A percentile compares a stretch with the other conserved stretches of the same genome.
phyloP scores from a whole-genome alignment of 306 rosid genomes.

The Inga leiocalycina region DNA sequence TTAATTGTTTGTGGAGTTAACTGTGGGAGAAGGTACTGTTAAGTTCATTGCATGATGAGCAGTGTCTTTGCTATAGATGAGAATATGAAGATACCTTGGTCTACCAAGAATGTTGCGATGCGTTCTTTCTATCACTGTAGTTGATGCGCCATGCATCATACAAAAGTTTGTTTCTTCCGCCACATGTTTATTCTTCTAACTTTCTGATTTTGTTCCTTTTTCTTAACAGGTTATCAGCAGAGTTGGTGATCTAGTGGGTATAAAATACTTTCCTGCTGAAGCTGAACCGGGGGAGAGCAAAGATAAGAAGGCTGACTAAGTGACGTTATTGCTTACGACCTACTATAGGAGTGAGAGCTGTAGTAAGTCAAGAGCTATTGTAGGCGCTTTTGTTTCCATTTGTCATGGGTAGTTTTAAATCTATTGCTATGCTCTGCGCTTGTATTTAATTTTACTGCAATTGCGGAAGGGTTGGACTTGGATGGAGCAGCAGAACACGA shows the following conservation, averaged over 20 bases:
- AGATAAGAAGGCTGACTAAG: conserved; percentile 33
- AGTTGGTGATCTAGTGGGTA: conserved; percentile 85
- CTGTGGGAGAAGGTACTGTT: conserved; percentile 3
- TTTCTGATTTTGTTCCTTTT: conserved; percentile 21
- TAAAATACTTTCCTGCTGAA: conserved; percentile 91
- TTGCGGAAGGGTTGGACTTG: conserved; percentile 25
- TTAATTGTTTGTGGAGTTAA: conserved; percentile 7
- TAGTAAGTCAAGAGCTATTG: conserved; percentile 1
- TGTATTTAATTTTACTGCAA: conserved; percentile 29
- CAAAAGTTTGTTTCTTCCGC: conserved; percentile 9
- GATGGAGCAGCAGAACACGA: conserved; percentile 30
- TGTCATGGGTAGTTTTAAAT: conserved; percentile 20
- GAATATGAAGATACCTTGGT: conserved; percentile 4
- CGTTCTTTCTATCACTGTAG: not conserved
- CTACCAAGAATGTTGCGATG: not conserved
- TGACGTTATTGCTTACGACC: not conserved
- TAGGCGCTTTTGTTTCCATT: conserved; percentile 25
- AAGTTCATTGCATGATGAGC: conserved; percentile 5
- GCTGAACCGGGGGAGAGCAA: conserved; percentile 40
- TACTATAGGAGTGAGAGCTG: conserved; percentile 19
- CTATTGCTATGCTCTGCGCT: conserved; percentile 8
- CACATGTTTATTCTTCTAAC: not conserved
- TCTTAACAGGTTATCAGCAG: conserved; percentile 62
- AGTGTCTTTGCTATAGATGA: conserved; percentile 7
- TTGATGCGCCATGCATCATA: conserved; percentile 13